Conservation (phyloP, 2,329 filamentous ascomycete species). For the Diatrype stigma region DNA sequence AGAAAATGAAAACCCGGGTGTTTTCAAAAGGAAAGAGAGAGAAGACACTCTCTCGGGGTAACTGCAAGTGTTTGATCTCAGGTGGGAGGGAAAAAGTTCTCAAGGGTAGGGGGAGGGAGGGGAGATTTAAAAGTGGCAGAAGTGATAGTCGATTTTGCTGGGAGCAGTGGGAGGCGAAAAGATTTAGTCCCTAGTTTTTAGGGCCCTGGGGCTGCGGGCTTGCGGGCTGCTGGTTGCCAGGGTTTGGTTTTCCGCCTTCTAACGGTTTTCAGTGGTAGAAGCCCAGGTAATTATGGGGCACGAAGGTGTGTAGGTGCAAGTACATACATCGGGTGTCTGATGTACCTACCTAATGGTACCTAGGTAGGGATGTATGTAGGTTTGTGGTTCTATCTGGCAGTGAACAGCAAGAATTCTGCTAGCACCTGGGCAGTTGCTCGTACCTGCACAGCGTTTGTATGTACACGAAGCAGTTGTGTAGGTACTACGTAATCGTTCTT, state of each 20-base stretch:
- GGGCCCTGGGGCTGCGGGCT: background rate
- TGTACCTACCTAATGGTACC: too few species aligned
- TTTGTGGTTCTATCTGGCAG: too few species aligned
- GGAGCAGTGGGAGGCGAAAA: background rate
- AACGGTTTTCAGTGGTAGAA: background rate
- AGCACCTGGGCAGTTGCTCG: too few species aligned
- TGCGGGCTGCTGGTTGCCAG: too few species aligned
- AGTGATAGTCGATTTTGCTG: background rate
- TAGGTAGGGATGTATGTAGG: too few species aligned
- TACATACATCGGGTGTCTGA: background rate
- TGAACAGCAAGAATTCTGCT: too few species aligned
- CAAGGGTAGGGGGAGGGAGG: slow-evolving; percentile 13
- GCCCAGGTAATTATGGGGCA: background rate
- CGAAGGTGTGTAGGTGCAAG: background rate
- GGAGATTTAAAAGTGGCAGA: background rate
- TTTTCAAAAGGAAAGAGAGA: slow-evolving; percentile 43
- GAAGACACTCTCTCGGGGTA: slow-evolving; percentile 28
- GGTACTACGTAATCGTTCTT: too few species aligned
- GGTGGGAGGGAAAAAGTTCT: slow-evolving; percentile 22
- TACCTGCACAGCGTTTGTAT: too few species aligned
- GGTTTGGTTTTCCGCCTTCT: background rate
- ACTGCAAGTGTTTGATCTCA: slow-evolving; percentile 22
- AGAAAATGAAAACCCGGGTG: slow-evolving; percentile 32
- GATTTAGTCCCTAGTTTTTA: background rate
- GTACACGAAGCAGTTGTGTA: too few species aligned